phyloP scores from a whole-genome alignment of 768 basidiomycete genomes.

The Trametes cubensis region DNA sequence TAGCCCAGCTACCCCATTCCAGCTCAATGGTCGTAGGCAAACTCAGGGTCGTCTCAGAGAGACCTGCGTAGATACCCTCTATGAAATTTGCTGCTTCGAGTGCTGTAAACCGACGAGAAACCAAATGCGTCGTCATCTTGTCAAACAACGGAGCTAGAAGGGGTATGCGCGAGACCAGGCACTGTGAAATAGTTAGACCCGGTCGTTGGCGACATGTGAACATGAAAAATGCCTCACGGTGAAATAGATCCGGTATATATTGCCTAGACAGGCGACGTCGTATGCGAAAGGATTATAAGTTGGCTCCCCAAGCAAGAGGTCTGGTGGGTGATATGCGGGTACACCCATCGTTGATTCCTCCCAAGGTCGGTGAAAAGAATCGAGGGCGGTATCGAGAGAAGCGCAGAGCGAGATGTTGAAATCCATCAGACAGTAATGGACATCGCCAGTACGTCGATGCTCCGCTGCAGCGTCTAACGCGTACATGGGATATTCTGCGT shows the following conservation, averaged over 20 bases:
- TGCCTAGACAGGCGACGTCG: slow-evolving; percentile 10
- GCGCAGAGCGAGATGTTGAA: background rate
- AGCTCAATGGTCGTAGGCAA: background rate
- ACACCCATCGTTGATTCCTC: background rate
- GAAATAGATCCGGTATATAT: slow-evolving; percentile 2
- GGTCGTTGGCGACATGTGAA: too few relatives aligned
- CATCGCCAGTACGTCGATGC: background rate
- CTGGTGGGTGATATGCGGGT: background rate
- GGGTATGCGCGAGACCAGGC: background rate
- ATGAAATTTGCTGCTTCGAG: background rate
- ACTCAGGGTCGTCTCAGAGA: background rate
- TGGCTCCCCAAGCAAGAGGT: background rate
- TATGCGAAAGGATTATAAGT: slow-evolving; percentile 6
- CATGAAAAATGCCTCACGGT: background rate
- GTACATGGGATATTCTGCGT: too few relatives aligned
- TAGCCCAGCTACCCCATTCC: background rate
- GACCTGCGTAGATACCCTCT: background rate
- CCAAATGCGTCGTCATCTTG: slow-evolving; percentile 8
- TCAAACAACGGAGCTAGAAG: slow-evolving; percentile 6
- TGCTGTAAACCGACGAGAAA: slow-evolving; percentile 9
- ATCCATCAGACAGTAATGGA: slow-evolving; percentile 4
- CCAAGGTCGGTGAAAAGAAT: background rate
- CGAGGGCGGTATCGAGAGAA: background rate
- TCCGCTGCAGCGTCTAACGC: background rate
- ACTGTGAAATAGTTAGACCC: background rate